Evolutionary conservation across 257 asterid species (phyloP).

Genomic region (Ilex asprella): DNA sequence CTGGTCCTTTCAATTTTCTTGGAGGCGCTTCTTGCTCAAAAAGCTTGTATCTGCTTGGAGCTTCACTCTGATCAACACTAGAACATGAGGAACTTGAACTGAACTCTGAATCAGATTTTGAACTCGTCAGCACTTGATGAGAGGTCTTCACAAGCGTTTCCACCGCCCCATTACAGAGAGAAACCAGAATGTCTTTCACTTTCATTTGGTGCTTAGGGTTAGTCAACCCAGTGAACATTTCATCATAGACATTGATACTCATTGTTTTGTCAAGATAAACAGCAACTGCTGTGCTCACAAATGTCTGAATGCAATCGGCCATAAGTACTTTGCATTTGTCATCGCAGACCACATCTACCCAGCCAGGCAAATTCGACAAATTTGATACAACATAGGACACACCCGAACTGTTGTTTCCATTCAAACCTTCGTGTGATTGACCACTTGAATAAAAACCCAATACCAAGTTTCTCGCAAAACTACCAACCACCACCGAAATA

Average conservation of each 20-base stretch:
- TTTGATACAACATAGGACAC: constrained; percentile 16
- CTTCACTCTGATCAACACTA: constrained; percentile 28
- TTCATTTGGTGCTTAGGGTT: constrained; percentile 81
- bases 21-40: constrained; percentile 23
- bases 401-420: constrained; percentile 23
- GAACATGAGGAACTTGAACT: constrained; percentile 26
- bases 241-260: constrained; percentile 77
- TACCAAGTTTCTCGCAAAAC: constrained; percentile 80
- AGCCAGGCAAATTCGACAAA: constrained; percentile 32
- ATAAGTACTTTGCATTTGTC: constrained; percentile 61
- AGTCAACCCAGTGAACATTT: constrained; percentile 75
- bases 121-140: constrained; percentile 68
- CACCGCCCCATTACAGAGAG: constrained; percentile 84
- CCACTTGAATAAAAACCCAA: constrained; percentile 50
- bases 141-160: constrained; percentile 89
- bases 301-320: constrained; percentile 72
- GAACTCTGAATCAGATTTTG: constrained; percentile 32
- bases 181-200: constrained; percentile 55
- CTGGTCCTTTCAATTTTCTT: constrained; percentile 21
- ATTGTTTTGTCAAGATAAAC: constrained; percentile 91
- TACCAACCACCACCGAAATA: constrained; percentile 75
- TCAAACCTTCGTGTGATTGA: constrained; percentile 25
- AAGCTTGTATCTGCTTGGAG: constrained; percentile 19
- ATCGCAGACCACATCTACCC: constrained; percentile 51
- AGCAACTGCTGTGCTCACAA: constrained; percentile 79